Base-by-base conservation (phyloP, 192 early-diverging fungal species). In the Radiomyces spectabilis region DNA sequence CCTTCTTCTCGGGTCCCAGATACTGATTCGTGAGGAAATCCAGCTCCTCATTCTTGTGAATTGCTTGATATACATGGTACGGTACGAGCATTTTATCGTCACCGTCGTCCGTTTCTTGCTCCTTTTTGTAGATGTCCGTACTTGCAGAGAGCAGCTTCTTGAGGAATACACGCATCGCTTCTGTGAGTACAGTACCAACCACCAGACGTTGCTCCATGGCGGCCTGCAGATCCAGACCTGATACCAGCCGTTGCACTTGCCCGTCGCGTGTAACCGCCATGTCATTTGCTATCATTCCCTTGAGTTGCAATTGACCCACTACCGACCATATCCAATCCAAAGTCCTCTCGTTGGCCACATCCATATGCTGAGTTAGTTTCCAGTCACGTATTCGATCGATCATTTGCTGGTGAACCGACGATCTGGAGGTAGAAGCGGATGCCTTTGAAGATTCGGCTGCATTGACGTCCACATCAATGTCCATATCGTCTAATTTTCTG, bases 21-120 rank as follows among this genome's bases (percentile, higher is more conserved):
- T 55, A 68, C 30, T 73, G 53, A 29, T 56, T 70, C 2, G 76
- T 78, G 25, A 78, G 55, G 41, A 78, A 78, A 19, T 78, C 76
- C 39, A 71, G 66, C 24, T 75, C 49, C 0, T 65, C 67, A 41
- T 72, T 57, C 16, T 38, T 32, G 26, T 71, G 66, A 18, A 72
- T 29, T 7, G 76, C 69, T 42, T 70, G 76, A 50, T 81, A 74
- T 29, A 81, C 32, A 55, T 81, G 78, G 46, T 78, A 62, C 15
- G 78, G 78, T 7, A 73, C 66, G 40, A 81, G 41, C 16, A 80
- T 44, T 34, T 77, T 77, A 8, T 49, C 47, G 1, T 32, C 38
- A 5, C 25, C 21, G 16, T 58, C 45, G 4, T 46, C 51, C n/a
- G n/a, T n/a, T 12, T 63, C 61, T 22, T 66, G 57, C 8, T 58